Evolutionary conservation across 257 asterid species (phyloP).

Genomic region (Penstemon eatonii): DNA sequence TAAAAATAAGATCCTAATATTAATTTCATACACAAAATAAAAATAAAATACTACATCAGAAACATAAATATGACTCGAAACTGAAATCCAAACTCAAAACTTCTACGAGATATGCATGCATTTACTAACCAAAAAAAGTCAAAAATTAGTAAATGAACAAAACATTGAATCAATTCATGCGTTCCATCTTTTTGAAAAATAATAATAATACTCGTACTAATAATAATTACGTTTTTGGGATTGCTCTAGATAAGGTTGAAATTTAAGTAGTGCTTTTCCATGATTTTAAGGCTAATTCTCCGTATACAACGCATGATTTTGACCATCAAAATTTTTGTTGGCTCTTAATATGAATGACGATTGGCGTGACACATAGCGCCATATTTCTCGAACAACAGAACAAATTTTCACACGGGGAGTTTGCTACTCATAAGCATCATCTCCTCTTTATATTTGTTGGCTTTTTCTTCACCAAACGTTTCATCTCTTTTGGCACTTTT

Average conservation of each 20-base stretch:
- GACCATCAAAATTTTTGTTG: conserved; percentile 18
- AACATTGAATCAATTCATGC: not conserved
- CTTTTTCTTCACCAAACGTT: not conserved
- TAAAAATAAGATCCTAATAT: too few relatives aligned
- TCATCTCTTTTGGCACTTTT: not conserved
- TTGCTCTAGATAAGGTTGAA: not conserved
- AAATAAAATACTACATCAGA: too few relatives aligned
- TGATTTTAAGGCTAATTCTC: conserved; percentile 14
- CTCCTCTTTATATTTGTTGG: not conserved
- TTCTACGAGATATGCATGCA: too few relatives aligned
- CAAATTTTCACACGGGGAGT: conserved; percentile 19
- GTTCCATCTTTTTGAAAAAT: not conserved
- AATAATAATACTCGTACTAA: too few relatives aligned
- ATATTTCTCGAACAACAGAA: conserved; percentile 3
- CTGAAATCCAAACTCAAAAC: too few relatives aligned
- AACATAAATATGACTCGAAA: too few relatives aligned
- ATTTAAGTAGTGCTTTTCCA: conserved; percentile 1
- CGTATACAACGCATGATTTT: conserved; percentile 7
- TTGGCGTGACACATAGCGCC: conserved; percentile 22
- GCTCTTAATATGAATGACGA: not conserved
- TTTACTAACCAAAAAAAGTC: too few relatives aligned
- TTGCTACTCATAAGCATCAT: not conserved
- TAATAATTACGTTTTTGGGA: not conserved
- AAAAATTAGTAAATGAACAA: too few relatives aligned
- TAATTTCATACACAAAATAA: too few relatives aligned